Conservation (phyloP, 2,329 filamentous ascomycete genomes). For the Aureobasidium leucospermi region DNA sequence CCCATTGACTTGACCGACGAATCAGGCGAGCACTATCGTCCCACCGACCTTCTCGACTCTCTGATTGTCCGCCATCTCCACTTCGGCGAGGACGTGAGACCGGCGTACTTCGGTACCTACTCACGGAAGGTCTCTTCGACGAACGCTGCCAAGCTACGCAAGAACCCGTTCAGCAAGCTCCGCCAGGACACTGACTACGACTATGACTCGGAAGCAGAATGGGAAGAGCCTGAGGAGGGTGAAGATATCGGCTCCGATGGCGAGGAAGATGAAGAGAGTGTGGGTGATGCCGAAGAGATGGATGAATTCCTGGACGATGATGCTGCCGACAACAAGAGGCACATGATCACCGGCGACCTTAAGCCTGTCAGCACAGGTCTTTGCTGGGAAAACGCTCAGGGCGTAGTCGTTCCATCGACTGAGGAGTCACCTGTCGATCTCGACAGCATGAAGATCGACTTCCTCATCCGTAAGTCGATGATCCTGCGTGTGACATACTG, state of each 20-base stretch:
- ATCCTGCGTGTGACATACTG: neutral
- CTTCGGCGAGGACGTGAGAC: constrained; percentile 56
- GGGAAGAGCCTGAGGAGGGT: constrained; percentile 67
- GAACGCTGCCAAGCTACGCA: constrained; percentile 42
- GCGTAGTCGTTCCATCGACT: neutral
- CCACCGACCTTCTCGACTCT: constrained; percentile 39
- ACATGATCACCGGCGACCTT: constrained; percentile 58
- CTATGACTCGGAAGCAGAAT: constrained; percentile 80
- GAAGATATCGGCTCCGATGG: constrained; percentile 60
- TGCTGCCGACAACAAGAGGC: constrained; percentile 44
- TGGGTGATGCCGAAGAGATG: constrained; percentile 76
- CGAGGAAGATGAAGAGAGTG: constrained; percentile 62
- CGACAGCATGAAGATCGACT: constrained; percentile 41
- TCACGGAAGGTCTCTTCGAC: constrained; percentile 50
- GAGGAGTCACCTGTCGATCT: constrained; percentile 12
- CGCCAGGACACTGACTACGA: constrained; percentile 66
- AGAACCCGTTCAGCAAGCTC: constrained; percentile 47
- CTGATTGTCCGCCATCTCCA: constrained; percentile 59
- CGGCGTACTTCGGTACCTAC: constrained; percentile 65
- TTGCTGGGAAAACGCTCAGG: constrained; percentile 64
- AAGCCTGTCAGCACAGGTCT: constrained; percentile 73
- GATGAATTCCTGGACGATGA: constrained; percentile 84
- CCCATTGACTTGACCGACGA: constrained; percentile 38
- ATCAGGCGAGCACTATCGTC: constrained; percentile 22
- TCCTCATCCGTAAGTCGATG: constrained; percentile 49